Percentiles rank a stretch among this genome's conserved stretches.
Conservation (phyloP, 2,329 filamentous ascomycete species). For the Colletotrichum paranaense region DNA sequence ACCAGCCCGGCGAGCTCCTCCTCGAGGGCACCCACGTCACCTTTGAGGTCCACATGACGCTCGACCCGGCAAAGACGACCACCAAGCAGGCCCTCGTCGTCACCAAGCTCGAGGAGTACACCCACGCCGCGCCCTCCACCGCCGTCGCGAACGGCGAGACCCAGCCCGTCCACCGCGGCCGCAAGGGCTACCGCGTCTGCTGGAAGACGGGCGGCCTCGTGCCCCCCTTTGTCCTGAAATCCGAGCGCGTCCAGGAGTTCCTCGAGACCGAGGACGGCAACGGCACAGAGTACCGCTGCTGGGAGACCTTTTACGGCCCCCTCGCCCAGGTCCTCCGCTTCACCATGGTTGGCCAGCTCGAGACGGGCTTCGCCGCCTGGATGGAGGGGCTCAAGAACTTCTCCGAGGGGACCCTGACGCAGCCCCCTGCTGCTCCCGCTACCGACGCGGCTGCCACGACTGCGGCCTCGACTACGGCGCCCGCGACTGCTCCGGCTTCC, state of each 20-base stretch:
- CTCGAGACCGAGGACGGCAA: constrained; percentile 40
- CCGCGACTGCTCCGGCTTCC: neutral
- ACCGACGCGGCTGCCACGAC: neutral
- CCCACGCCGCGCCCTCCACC: neutral
- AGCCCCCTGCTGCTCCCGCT: neutral
- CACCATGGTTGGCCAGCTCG: constrained; percentile 46
- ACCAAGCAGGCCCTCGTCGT: constrained; percentile 40
- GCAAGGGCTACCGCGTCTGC: constrained; percentile 50
- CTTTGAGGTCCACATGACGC: constrained; percentile 48
- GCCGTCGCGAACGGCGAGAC: constrained; percentile 24
- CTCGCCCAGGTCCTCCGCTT: constrained; percentile 48
- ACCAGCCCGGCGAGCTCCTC: constrained; percentile 39
- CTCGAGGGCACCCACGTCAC: constrained; percentile 45
- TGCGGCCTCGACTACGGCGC: neutral
- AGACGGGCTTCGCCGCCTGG: constrained; percentile 51
- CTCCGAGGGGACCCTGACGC: constrained; percentile 39
- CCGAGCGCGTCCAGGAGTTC: constrained; percentile 58
- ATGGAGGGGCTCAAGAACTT: constrained; percentile 50
- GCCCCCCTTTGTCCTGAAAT: constrained; percentile 46
- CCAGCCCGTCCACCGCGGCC: constrained; percentile 35
- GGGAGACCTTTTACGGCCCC: constrained; percentile 58
- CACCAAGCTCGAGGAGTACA: constrained; percentile 47
- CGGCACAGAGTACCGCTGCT: constrained; percentile 53
- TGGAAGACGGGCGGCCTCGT: constrained; percentile 49
- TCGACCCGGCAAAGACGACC: constrained; percentile 35